Conservation (phyloP, 116 monocot genomes). For the Phalaenopsis hybrid region DNA sequence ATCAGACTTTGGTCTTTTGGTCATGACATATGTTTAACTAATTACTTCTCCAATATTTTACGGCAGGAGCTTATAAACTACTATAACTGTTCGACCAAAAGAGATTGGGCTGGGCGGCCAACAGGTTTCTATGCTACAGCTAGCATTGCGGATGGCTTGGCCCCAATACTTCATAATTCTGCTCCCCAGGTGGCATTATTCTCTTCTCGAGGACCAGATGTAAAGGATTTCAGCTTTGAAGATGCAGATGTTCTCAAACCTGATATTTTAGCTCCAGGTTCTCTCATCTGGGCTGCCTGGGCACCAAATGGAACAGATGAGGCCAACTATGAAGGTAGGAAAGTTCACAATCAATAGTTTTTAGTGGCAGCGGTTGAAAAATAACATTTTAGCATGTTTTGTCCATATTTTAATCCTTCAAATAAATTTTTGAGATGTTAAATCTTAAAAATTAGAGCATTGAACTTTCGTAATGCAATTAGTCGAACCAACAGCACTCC, state of each 20-base stretch:
- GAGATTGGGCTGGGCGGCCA: slow-evolving; percentile 83
- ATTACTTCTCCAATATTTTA: not conserved
- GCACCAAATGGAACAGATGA: slow-evolving; percentile 96
- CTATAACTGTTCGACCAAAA: slow-evolving; percentile 70
- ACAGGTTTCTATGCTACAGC: slow-evolving; percentile 54
- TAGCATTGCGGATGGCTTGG: slow-evolving; percentile 74
- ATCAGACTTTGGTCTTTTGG: not conserved
- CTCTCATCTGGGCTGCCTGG: slow-evolving; percentile 98
- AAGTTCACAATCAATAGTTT: not conserved
- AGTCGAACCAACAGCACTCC: not conserved
- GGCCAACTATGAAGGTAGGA: slow-evolving; percentile 66
- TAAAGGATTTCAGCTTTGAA: slow-evolving; percentile 94
- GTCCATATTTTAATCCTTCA: not conserved
- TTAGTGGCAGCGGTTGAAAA: not conserved
- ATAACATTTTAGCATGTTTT: not conserved
- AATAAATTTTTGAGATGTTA: not conserved
- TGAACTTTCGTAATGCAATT: not conserved
- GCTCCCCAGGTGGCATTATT: slow-evolving; percentile 93
- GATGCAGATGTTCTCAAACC: slow-evolving; percentile 99
- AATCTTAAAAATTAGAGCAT: not conserved
- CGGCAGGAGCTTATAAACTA: slow-evolving; percentile 76
- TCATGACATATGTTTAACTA: not conserved
- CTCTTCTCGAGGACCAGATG: slow-evolving; percentile 96
- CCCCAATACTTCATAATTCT: slow-evolving; percentile 74
- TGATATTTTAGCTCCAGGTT: slow-evolving; percentile 88